phyloP scores from a whole-genome alignment of 768 basidiomycete species.

The Lentinula aciculospora region DNA sequence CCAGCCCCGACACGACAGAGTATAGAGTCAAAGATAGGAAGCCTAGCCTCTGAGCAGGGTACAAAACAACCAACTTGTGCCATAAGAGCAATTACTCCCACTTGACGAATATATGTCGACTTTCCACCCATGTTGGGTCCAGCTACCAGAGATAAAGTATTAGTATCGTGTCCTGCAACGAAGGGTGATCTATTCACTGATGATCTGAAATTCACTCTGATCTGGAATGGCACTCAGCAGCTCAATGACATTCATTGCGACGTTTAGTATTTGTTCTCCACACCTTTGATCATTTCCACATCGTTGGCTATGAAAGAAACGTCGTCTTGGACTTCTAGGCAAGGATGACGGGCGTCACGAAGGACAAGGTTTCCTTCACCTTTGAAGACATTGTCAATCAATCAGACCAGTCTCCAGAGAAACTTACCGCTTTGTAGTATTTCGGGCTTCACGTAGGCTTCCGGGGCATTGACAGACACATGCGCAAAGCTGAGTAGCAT shows the following conservation, averaged over 20 bases:
- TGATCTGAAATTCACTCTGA: constrained; percentile 90
- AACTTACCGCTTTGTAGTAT: constrained; percentile 67
- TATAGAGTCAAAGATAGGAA: constrained; percentile 95
- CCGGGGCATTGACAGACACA: constrained; percentile 82
- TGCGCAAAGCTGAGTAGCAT: constrained; percentile 70
- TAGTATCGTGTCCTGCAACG: not conserved
- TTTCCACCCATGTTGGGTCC: constrained; percentile 99
- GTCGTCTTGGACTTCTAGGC: constrained; percentile 94
- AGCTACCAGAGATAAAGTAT: constrained; percentile 35
- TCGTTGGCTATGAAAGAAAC: constrained; percentile 95
- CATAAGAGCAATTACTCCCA: constrained; percentile 95
- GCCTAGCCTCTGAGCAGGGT: constrained; percentile 77
- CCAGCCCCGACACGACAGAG: constrained; percentile 95
- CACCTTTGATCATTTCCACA: constrained; percentile 88
- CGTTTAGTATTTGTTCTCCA: constrained; percentile 11
- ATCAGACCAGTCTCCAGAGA: not conserved
- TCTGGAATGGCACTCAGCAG: constrained; percentile 29
- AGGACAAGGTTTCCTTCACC: constrained; percentile 79
- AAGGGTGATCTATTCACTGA: constrained; percentile 47
- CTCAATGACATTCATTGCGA: not conserved
- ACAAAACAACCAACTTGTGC: constrained; percentile 95
- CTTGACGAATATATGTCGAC: constrained; percentile 93
- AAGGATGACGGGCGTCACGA: constrained; percentile 89
- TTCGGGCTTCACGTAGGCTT: constrained; percentile 83
- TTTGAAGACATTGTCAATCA: constrained; percentile 18